These are phyloP conservation scores for Rhizopus microsporus DNA, from an alignment of 371 early-diverging fungal species.

Conservation along the genomic window DNA sequence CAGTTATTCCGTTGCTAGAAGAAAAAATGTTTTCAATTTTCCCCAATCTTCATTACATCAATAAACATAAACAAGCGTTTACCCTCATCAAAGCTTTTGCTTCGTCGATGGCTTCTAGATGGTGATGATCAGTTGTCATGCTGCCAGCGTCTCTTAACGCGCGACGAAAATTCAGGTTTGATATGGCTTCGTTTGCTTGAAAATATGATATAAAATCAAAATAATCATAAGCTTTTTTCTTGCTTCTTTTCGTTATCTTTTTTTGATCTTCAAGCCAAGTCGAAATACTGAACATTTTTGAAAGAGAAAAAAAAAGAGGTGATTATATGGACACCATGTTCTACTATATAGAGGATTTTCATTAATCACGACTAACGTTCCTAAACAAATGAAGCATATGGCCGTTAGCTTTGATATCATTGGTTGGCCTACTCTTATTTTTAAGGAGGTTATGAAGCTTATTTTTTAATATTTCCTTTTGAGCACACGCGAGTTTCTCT, in stretches of 20 bases:
- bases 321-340: too few species aligned
- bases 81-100: background rate
- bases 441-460: too few species aligned
- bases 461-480: too few species aligned
- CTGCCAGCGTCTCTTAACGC: background rate
- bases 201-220: background rate
- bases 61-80: background rate
- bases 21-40: constrained; percentile 12
- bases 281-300: too few species aligned
- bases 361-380: too few species aligned
- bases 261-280: background rate
- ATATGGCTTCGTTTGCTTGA: background rate
- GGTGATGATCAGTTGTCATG: too few species aligned
- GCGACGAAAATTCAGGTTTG: background rate
- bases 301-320: too few species aligned
- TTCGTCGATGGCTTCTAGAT: background rate
- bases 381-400: too few species aligned
- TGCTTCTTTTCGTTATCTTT: background rate
- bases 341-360: too few species aligned
- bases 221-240: background rate
- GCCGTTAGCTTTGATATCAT: too few species aligned
- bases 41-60: background rate
- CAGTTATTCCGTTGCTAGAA: constrained; percentile 14
- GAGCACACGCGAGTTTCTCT: too few species aligned
- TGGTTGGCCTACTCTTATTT: too few species aligned